Conservation (phyloP, 1,284 basidiomycete species). For the Ceratobasidium sp. region DNA sequence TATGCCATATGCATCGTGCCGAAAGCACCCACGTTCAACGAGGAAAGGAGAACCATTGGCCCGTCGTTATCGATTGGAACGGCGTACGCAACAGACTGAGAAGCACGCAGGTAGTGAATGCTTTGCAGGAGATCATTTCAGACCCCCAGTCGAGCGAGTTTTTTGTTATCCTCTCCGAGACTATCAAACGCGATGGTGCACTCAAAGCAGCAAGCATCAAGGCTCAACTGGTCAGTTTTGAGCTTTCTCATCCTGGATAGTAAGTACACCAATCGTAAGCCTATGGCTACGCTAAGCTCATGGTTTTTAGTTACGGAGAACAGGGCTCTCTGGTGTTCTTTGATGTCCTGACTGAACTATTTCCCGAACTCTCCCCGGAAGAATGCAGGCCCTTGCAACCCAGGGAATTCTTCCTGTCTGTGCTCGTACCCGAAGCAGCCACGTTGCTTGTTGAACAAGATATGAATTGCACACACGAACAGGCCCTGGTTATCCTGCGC, state of each 20-base stretch:
- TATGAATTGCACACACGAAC: constrained; percentile 58
- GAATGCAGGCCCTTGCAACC: constrained; percentile 70
- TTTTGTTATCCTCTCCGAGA: constrained; percentile 66
- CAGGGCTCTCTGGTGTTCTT: constrained; percentile 79
- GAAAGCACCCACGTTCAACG: constrained; percentile 75
- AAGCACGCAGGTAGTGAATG: constrained; percentile 56
- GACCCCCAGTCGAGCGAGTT: constrained; percentile 67
- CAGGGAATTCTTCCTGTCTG: constrained; percentile 74
- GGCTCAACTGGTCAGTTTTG: constrained; percentile 77
- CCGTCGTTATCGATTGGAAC: constrained; percentile 72
- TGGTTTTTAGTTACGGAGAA: constrained; percentile 75
- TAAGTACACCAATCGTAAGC: constrained; percentile 58
- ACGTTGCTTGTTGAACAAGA: constrained; percentile 78
- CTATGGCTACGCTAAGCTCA: constrained; percentile 25
- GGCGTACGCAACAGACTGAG: constrained; percentile 64
- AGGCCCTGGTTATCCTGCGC: constrained; percentile 68
- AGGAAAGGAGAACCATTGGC: constrained; percentile 76
- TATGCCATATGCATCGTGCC: constrained; percentile 80
- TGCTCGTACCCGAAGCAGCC: constrained; percentile 80
- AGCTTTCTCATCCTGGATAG: constrained; percentile 84
- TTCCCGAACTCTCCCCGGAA: constrained; percentile 59
- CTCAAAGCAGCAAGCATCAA: constrained; percentile 71
- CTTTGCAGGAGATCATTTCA: constrained; percentile 64
- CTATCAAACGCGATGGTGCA: constrained; percentile 54
- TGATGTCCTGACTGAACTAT: constrained; percentile 77